Base-by-base conservation (phyloP, 306 rosid genomes). In the Quercus suber region DNA sequence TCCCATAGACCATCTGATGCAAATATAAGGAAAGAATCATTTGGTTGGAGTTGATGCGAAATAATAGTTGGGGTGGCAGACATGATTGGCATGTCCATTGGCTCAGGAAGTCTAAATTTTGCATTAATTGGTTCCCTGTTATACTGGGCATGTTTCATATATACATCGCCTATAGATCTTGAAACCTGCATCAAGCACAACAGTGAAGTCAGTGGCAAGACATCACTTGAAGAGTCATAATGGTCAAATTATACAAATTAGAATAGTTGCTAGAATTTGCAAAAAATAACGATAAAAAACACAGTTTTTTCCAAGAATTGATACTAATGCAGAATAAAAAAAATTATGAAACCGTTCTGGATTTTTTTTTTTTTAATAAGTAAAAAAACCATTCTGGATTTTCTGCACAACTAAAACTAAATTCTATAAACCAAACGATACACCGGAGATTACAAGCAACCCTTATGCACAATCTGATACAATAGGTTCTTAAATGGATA, bases 1-100 rank as follows among this genome's bases (percentile, higher is more conserved):
- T 93, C 98, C 98, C 98, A 93, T 80, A 93, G 86, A 82, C 98
- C 98, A 90, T 93, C 98, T 70, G 98, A 93, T 76, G 98, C 98
- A 90, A 92, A 93, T 85, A 93, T 93, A 80, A 93, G 95, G 88
- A 93, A 93, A 80, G 97, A 91, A 89, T 93, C 98, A 74, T 88
- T 88, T 87, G 92, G 94, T 71, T 93, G 97, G 78, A 93, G 91
- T 67, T 84, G 82, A 73, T 90, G 98, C 84, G 93, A 86, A 86
- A 90, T 18, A 85, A 93, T 90, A 71, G 93, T 79, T 71, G 98
- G 98, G 82, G 67, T 84, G 64, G 96, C 93, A 81, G 91, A 58
- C 92, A 93, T 75, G 90, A 86, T 86, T 73, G 98, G 96, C 97
- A 82, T 90, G 84, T 84, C 6, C 88, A 93, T 85, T 78, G 98